Evolutionary conservation across 768 basidiomycete genomes (phyloP).

Genomic region (Russula virescens): DNA sequence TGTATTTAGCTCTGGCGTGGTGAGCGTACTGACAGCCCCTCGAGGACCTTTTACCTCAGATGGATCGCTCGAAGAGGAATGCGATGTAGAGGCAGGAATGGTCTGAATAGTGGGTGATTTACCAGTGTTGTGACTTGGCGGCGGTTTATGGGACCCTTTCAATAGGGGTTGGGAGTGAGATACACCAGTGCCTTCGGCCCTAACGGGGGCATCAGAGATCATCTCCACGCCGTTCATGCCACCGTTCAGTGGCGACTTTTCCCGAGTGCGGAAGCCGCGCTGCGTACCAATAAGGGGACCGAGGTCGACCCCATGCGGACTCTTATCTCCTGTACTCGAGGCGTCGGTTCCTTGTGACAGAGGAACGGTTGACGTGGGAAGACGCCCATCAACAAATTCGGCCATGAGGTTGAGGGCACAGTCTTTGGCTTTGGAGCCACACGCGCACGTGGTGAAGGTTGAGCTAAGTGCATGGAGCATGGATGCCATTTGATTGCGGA

Average conservation of each 20-base stretch:
- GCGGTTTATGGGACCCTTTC: not conserved
- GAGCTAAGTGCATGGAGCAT: slow-evolving; percentile 65
- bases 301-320: slow-evolving; percentile 36
- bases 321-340: slow-evolving; percentile 11
- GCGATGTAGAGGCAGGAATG: slow-evolving; percentile 16
- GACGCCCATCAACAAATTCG: slow-evolving; percentile 48
- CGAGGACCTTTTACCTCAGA: slow-evolving; percentile 29
- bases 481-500: slow-evolving; percentile 60
- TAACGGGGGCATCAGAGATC: slow-evolving; percentile 29
- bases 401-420: slow-evolving; percentile 64
- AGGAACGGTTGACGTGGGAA: slow-evolving; percentile 26
- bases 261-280: slow-evolving; percentile 58
- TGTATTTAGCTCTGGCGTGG: not conserved
- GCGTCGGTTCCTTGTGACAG: slow-evolving; percentile 27
- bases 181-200: slow-evolving; percentile 13
- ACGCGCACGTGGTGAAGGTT: slow-evolving; percentile 72
- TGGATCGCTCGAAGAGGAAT: slow-evolving; percentile 25
- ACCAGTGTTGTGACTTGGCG: not conserved
- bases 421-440: slow-evolving; percentile 54
- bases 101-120: not conserved
- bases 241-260: slow-evolving; percentile 49
- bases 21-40: not conserved
- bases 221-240: slow-evolving; percentile 64
- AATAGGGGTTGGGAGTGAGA: not conserved
- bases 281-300: slow-evolving; percentile 58